Evolutionary conservation across 106 monocot species (phyloP).

Genomic region (Vanilla planifolia): DNA sequence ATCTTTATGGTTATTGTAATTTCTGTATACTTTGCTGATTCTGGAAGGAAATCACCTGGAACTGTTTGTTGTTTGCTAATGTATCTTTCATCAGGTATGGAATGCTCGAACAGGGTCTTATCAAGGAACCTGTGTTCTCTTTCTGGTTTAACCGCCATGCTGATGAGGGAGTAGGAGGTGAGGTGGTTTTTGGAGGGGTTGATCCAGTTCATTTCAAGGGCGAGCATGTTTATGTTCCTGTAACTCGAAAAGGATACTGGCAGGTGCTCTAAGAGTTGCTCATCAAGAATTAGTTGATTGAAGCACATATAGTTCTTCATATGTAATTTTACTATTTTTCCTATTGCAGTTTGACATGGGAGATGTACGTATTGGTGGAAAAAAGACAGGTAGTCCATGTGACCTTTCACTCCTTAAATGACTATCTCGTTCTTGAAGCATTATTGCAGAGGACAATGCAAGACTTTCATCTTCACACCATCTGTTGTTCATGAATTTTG

Average conservation of each 20-base stretch:
- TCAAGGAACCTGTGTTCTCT: constrained; percentile 55
- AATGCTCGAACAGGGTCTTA: constrained; percentile 46
- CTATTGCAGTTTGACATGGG: constrained; percentile 47
- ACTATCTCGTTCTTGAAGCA: too few relatives aligned
- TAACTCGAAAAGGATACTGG: constrained; percentile 70
- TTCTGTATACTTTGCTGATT: too few relatives aligned
- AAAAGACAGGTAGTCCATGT: constrained; percentile 28
- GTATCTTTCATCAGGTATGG: constrained; percentile 40
- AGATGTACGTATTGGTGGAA: constrained; percentile 31
- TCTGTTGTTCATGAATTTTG: background rate
- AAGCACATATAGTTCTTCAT: background rate
- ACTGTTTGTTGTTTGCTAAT: too few relatives aligned
- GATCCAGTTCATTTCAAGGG: constrained; percentile 58
- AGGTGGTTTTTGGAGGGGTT: constrained; percentile 65
- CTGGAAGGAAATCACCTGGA: too few relatives aligned
- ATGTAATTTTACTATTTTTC: background rate
- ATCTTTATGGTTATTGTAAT: too few relatives aligned
- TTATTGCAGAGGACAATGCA: background rate
- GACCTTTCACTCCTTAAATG: too few relatives aligned
- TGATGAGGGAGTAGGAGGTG: constrained; percentile 45
- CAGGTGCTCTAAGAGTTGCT: constrained; percentile 25
- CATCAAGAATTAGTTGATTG: background rate
- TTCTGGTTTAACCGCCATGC: constrained; percentile 66
- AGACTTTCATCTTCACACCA: background rate
- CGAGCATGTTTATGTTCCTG: constrained; percentile 50